Percentiles rank a stretch among this genome's conserved stretches.
Evolutionary conservation across 2,329 filamentous ascomycete species (phyloP).

Genomic region (Microthyrium microscopicum): DNA sequence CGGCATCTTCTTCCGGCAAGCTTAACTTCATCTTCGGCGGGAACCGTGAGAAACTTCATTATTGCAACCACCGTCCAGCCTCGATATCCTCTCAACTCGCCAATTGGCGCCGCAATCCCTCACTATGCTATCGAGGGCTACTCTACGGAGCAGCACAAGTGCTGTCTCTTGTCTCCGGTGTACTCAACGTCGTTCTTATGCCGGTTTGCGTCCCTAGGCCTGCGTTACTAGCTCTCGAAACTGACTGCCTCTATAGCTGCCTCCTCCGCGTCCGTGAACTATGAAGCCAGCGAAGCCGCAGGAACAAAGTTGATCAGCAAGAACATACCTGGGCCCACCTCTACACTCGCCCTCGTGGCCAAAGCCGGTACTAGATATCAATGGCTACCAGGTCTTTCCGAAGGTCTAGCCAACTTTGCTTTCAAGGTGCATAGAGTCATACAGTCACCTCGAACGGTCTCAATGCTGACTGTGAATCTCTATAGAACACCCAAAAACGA

Average conservation of each 20-base stretch:
- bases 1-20: background rate
- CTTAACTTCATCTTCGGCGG: background rate
- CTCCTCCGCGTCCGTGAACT: slow-evolving; percentile 63
- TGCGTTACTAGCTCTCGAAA: background rate
- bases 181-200: slow-evolving; percentile 5
- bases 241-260: slow-evolving; percentile 34
- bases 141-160: slow-evolving; percentile 6
- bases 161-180: slow-evolving; percentile 7
- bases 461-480: slow-evolving; percentile 6
- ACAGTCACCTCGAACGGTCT: background rate
- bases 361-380: slow-evolving; percentile 93
- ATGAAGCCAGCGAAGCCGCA: slow-evolving; percentile 69
- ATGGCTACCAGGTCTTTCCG: slow-evolving; percentile 72
- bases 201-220: slow-evolving; percentile 2
- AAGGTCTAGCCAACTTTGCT: slow-evolving; percentile 84
- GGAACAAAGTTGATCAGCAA: slow-evolving; percentile 87
- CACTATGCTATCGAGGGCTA: slow-evolving; percentile 6
- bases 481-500: slow-evolving; percentile 67
- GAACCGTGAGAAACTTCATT: too few species aligned
- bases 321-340: slow-evolving; percentile 75
- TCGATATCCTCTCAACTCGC: background rate
- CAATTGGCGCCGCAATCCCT: slow-evolving; percentile 6
- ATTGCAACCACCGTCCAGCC: background rate
- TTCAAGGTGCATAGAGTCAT: slow-evolving; percentile 56
- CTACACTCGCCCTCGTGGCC: slow-evolving; percentile 77